Evolutionary conservation across 139 green algal species (phyloP), one percentile per base, ranked within the genome.

Genomic region (Picochlorum sp.): DNA sequence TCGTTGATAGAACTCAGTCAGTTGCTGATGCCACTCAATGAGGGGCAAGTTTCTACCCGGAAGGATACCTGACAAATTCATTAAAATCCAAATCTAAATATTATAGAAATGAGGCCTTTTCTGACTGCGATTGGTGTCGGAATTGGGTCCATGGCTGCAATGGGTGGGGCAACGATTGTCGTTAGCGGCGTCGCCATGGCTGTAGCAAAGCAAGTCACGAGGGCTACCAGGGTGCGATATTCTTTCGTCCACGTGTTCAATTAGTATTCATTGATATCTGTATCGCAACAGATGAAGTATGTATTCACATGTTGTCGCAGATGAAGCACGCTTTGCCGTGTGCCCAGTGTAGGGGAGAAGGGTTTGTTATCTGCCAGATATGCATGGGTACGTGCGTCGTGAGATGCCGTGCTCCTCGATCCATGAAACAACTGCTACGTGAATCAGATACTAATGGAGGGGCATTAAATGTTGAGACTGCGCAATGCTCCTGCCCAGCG

Each of bases 341-440:
- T 39, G 25, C n/a, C 6, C n/a, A 40, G 20, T 73, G 66, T 58
- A 8, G 33, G 4, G 59, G 59, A 7, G 24, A 8, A 7, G 66
- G 66, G 37, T 57, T 51, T 26, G n/a, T 44, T 5, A 13, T 16
- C 18, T 73, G 66, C 33, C 31, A 68, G 28, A 49, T 73, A 13
- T 73, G 66, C 58, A 37, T 52, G 18, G 66, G 66, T 50, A 41
- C 4, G 40, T 57, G n/a, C 35, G 61, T 68, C 4, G 3, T 73
- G 4, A 36, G 32, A 35, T 53, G 49, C 51, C 57, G 66, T 5
- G 13, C 20, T 20, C 66, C 66, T 1, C 30, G 45, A 14, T n/a
- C 39, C 18, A 41, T 68, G 7, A 51, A 30, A 37, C 52, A 54
- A 50, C 50, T 73, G 31, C 29, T n/a, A 18, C 29, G 37, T n/a